These are phyloP conservation scores for Boletellus emodensis DNA, from an alignment of 768 basidiomycete genomes.

Conservation along the genomic window DNA sequence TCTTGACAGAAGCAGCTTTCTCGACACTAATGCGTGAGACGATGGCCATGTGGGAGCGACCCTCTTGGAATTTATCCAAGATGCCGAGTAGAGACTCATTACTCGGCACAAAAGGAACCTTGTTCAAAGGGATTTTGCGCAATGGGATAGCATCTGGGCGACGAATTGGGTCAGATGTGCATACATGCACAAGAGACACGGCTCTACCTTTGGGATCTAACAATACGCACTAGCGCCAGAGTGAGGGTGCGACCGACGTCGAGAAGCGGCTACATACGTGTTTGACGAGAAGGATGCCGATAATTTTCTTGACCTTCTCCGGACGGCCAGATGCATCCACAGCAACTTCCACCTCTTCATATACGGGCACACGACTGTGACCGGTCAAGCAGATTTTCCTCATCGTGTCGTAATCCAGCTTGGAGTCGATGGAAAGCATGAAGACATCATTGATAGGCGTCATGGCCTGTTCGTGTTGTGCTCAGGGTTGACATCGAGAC, in stretches of 20 bases:
- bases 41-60: conserved; percentile 88
- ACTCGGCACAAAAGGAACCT: conserved; percentile 80
- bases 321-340: conserved; percentile 33
- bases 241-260: not conserved
- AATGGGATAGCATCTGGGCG: conserved; percentile 72
- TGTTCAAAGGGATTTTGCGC: conserved; percentile 79
- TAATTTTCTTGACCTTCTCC: conserved; percentile 70
- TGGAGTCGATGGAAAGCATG: conserved; percentile 84
- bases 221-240: conserved; percentile 54
- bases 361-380: conserved; percentile 81
- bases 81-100: conserved; percentile 84
- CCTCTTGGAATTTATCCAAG: conserved; percentile 86
- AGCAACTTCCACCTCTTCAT: conserved; percentile 69
- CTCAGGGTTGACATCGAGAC: not conserved
- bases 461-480: conserved; percentile 53
- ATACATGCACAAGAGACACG: no score
- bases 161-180: not conserved
- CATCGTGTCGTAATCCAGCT: conserved; percentile 76
- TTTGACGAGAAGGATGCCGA: conserved; percentile 86
- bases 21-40: conserved; percentile 73
- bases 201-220: conserved; percentile 74
- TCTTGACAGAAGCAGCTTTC: conserved; percentile 77
- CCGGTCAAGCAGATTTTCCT: conserved; percentile 74
- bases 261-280: conserved; percentile 37
- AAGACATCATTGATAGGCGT: conserved; percentile 76